Percentiles rank a stretch among this genome's conserved stretches.
These are phyloP conservation scores for Candida yuanshanica DNA, from an alignment of 805 yeast species.

Conservation along the genomic window DNA sequence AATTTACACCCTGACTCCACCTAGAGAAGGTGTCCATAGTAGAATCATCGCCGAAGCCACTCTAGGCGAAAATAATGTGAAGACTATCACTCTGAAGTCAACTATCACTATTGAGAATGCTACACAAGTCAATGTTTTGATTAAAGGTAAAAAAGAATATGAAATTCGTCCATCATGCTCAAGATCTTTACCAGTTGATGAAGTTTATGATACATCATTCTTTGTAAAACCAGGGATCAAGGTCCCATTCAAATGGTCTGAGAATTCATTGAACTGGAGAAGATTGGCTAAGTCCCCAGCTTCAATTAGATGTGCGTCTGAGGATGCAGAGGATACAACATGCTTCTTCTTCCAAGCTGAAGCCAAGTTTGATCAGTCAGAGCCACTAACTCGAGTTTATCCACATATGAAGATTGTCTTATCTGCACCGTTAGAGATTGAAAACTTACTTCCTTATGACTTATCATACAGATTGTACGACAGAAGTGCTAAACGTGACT, in stretches of 20 bases:
- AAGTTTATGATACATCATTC: conserved; percentile 53
- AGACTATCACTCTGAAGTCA: conserved; percentile 71
- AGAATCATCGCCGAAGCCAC: conserved; percentile 68
- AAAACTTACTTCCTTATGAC: conserved; percentile 81
- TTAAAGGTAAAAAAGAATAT: conserved; percentile 29
- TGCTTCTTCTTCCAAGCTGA: conserved; percentile 67
- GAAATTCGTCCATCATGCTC: conserved; percentile 49
- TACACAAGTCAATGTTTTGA: conserved; percentile 43
- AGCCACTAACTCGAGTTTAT: conserved; percentile 66
- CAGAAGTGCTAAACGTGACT: conserved; percentile 60
- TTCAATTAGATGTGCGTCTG: conserved; percentile 56
- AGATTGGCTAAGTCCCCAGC: conserved; percentile 42
- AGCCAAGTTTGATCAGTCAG: conserved; percentile 57
- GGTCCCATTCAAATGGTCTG: conserved; percentile 64
- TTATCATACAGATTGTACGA: conserved; percentile 71
- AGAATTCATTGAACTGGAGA: conserved; percentile 59
- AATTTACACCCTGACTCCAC: conserved; percentile 60
- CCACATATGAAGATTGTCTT: conserved; percentile 78
- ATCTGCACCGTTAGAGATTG: conserved; percentile 82
- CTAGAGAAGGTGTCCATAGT: conserved; percentile 57
- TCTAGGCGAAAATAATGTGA: conserved; percentile 71
- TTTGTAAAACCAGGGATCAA: conserved; percentile 57
- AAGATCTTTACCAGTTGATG: conserved; percentile 69
- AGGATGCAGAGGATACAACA: conserved; percentile 32
- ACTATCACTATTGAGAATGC: conserved; percentile 65